These are phyloP conservation scores for Thalassiosira hispida DNA, from an alignment of 352 stramenopile genomes.

Conservation along the genomic window DNA sequence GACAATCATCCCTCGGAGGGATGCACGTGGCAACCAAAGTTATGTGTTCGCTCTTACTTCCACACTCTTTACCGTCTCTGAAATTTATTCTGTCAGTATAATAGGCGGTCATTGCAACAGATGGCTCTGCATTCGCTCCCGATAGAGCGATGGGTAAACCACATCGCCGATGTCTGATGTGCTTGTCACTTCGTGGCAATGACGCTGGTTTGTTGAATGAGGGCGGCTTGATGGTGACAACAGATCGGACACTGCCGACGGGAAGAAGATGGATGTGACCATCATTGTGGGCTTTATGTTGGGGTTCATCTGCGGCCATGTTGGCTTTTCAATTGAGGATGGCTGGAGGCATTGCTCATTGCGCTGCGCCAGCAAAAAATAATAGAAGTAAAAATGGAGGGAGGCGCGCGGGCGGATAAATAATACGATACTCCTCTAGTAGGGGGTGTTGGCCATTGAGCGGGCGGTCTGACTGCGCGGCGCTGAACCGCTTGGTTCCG, in stretches of 20 bases:
- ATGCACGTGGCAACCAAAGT: constrained; percentile 43
- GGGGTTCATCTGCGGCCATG: background rate
- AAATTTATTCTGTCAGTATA: background rate
- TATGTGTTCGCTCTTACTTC: background rate
- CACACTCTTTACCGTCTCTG: background rate
- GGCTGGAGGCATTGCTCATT: too few relatives aligned
- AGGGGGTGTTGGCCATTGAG: too few relatives aligned
- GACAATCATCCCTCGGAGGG: background rate
- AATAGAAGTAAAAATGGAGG: too few relatives aligned
- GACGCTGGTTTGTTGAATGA: constrained; percentile 9
- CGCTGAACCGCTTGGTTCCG: too few relatives aligned
- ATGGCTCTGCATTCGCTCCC: background rate
- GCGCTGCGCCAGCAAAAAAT: too few relatives aligned
- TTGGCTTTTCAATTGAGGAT: background rate
- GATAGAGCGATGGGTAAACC: background rate
- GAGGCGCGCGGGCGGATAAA: too few relatives aligned
- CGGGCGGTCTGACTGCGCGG: too few relatives aligned
- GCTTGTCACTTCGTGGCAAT: background rate
- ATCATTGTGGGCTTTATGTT: background rate
- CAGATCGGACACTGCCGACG: constrained; percentile 28
- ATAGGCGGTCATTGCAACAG: constrained; percentile 18
- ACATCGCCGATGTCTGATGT: constrained; percentile 9
- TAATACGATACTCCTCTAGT: too few relatives aligned
- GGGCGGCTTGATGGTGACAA: constrained; percentile 25
- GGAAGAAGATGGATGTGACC: constrained; percentile 14